phyloP scores from a whole-genome alignment of 768 basidiomycete genomes.

The Pholiota conissans region DNA sequence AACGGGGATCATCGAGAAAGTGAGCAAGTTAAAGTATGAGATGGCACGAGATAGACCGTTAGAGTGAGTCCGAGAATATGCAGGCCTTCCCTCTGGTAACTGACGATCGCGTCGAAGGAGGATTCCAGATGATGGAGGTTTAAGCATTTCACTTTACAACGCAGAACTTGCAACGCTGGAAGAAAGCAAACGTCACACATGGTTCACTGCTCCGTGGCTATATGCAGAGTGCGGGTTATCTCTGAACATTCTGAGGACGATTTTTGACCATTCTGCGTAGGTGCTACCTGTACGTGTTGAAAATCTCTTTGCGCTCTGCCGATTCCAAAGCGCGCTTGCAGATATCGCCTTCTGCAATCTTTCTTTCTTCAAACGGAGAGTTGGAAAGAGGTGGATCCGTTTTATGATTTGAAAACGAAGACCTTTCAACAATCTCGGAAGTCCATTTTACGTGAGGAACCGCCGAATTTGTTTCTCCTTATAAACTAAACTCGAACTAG shows the following conservation, averaged over 20 bases:
- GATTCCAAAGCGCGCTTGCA: conserved; percentile 26
- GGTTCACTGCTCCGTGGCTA: conserved; percentile 96
- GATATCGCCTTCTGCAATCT: conserved; percentile 82
- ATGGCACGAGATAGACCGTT: conserved; percentile 78
- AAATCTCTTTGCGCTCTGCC: too few species aligned
- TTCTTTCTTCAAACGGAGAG: conserved; percentile 65
- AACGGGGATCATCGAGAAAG: conserved; percentile 69
- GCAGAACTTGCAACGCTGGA: conserved; percentile 56
- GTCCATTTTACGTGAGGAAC: conserved; percentile 72
- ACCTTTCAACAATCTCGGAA: conserved; percentile 78
- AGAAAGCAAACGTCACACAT: conserved; percentile 56
- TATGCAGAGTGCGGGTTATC: conserved; percentile 77
- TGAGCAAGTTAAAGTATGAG: conserved; percentile 82
- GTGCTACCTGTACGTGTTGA: conserved; percentile 69
- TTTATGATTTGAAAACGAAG: conserved; percentile 73
- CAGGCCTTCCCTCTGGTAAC: not conserved
- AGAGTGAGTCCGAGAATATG: conserved; percentile 44
- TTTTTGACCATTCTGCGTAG: conserved; percentile 31
- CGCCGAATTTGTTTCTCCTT: not conserved
- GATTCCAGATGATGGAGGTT: conserved; percentile 75
- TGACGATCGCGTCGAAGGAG: conserved; percentile 38
- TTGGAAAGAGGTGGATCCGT: conserved; percentile 85
- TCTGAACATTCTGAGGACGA: not conserved
- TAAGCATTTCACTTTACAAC: conserved; percentile 77
- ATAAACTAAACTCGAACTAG: conserved; percentile 32